Evolutionary conservation across 1,139 yeast genomes (phyloP).

Genomic region (Candida tetrigidarum): DNA sequence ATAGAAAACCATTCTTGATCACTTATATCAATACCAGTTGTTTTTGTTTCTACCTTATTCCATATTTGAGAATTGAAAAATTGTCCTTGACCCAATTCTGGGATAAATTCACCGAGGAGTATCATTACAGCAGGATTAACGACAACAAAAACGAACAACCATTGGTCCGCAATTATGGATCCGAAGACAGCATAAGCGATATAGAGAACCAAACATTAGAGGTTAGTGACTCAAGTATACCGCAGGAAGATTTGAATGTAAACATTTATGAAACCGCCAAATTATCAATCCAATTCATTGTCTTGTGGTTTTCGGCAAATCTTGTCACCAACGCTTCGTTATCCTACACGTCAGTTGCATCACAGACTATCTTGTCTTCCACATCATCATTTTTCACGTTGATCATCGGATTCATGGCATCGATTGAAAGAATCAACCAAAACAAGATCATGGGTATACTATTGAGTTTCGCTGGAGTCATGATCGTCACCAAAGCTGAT

Average conservation of each 20-base stretch:
- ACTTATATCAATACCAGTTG: constrained; percentile 91
- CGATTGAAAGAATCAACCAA: constrained; percentile 69
- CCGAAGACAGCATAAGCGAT: constrained; percentile 18
- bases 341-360: constrained; percentile 87
- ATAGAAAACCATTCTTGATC: constrained; percentile 90
- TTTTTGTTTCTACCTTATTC: constrained; percentile 75
- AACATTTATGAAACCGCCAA: constrained; percentile 52
- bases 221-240: constrained; percentile 15
- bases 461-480: constrained; percentile 77
- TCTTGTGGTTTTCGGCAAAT: constrained; percentile 90
- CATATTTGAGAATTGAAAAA: constrained; percentile 47
- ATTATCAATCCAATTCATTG: constrained; percentile 78
- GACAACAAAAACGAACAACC: constrained; percentile 18
- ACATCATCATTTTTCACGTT: constrained; percentile 94
- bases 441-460: constrained; percentile 71
- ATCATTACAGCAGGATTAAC: constrained; percentile 14
- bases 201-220: constrained; percentile 9
- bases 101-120: constrained; percentile 25
- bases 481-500: constrained; percentile 72
- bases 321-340: constrained; percentile 86
- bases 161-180: constrained; percentile 21
- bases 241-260: constrained; percentile 26
- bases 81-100: constrained; percentile 27
- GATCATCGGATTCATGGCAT: constrained; percentile 72
- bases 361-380: constrained; percentile 89